Base-by-base conservation (phyloP, 2,329 filamentous ascomycete genomes). In the Trichoderma harzianum region DNA sequence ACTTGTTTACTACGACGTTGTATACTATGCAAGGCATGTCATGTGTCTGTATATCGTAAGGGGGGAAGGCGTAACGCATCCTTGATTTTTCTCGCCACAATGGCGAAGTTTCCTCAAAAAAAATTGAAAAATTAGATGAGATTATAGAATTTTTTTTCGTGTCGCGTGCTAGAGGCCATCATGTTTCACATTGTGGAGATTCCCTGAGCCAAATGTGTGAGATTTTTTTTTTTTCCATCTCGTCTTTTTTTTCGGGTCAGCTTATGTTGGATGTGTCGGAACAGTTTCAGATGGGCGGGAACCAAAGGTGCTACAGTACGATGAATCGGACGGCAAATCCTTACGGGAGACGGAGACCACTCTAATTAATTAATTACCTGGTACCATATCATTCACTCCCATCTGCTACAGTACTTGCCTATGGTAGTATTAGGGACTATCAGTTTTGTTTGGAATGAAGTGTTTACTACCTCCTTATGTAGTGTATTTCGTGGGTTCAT, bases 281-380 rank as follows among this genome's bases (percentile, higher is more conserved):
- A 32, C 24, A 36, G 65, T 69, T 69, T 69, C 65, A 61, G 65
- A 61, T 69, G 58, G 14, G 47, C 12, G 18, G 55, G 53, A 30
- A 28, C 14, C 34, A 36, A 36, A 26, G 53, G 16, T 18, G 14
- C 7, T 57, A 36, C 34, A 2, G 34, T 55, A n/a, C 18, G 39
- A 43, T 8, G 43, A 51, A 51, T 51, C 43, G 43, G 43, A 51
- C 34, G 14, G 32, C 32, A 39, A 3, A 39, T 39, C 36, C 36
- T 39, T 39, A 39, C 36, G 36, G 36, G 6, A 39, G 36, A 39
- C 16, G 36, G 14, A 39, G 36, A 16, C 7, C 16, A 43, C 16
- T 43, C 39, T 36, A 16, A 36, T 39, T 43, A 39, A 18, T 16
- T 39, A 18, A 30, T 30, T 30, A 30, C 28, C 28, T n/a, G n/a